Conservation (phyloP, 2,329 filamentous ascomycete species). For the Fusarium mundagurra region DNA sequence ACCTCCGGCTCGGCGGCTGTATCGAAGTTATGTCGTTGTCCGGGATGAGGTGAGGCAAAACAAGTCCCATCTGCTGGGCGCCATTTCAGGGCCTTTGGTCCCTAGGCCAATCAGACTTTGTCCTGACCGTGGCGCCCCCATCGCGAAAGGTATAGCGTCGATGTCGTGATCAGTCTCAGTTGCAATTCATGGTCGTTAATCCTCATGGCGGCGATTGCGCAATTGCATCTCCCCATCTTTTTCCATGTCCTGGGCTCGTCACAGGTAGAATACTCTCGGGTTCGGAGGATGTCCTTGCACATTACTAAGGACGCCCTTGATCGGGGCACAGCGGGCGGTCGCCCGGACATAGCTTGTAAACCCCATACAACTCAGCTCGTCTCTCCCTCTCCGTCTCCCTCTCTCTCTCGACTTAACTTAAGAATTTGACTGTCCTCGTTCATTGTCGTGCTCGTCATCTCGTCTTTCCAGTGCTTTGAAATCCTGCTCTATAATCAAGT, state of each 20-base stretch:
- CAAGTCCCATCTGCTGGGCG: slow-evolving; percentile 39
- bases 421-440: slow-evolving; percentile 42
- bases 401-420: slow-evolving; percentile 34
- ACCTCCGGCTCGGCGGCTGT: slow-evolving; percentile 42
- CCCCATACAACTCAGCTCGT: slow-evolving; percentile 32
- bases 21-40: slow-evolving; percentile 31
- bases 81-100: slow-evolving; percentile 34
- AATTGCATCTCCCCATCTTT: slow-evolving; percentile 46
- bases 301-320: slow-evolving; percentile 43
- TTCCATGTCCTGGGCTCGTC: slow-evolving; percentile 35
- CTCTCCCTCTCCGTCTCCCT: slow-evolving; percentile 20
- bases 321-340: slow-evolving; percentile 41
- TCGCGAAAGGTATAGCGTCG: slow-evolving; percentile 62
- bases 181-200: slow-evolving; percentile 44
- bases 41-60: slow-evolving; percentile 38
- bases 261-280: slow-evolving; percentile 33
- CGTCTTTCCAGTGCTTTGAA: slow-evolving; percentile 32
- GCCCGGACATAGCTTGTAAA: slow-evolving; percentile 43
- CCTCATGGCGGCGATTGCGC: slow-evolving; percentile 50
- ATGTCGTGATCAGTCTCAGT: slow-evolving; percentile 61
- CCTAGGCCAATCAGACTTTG: slow-evolving; percentile 49
- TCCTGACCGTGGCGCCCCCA: slow-evolving; percentile 39
- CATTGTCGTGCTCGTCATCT: slow-evolving; percentile 35
- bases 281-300: slow-evolving; percentile 33
- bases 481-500: slow-evolving; percentile 31